Base-by-base conservation (phyloP, 345 rosid species). In the Garcia nutans region DNA sequence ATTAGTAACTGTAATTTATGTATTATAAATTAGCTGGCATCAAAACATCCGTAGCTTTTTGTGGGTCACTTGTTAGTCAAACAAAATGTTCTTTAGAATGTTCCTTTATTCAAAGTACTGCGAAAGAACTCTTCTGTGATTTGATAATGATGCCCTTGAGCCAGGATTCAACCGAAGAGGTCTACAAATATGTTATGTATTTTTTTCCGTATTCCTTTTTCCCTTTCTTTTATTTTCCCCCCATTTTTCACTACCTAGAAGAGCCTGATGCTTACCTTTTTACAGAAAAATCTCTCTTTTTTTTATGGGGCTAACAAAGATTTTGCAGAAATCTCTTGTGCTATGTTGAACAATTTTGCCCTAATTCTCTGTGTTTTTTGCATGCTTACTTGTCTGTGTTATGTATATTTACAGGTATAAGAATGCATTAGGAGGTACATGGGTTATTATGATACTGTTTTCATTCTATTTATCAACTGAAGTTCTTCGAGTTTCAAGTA, bases 361-460 rank as follows among this genome's bases (percentile, higher is more conserved):
- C 41, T 42, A 19, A 10, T 42, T 61, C 16, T 61, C 49, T 10
- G 24, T 22, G 26, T 26, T 2, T 19, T 26, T 10, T 69, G 22
- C 23, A 69, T 16, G 2, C 13, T 49, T 45, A 3, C 49, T 7
- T 54, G 57, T n/a, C 16, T 3, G n/a, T 58, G 28, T 28, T 60
- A 42, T 65, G 5, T 58, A 17, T n/a, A 59, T 76, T 84, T 71
- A 49, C 89, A 96, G 99, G 86, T 96, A 92, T 82, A 91, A 85
- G 80, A 85, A 93, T 81, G 95, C 99, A 75, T 81, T 96, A 78
- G 99, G 99, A 88, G 99, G 99, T 58, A 60, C 86, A 57, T 88
- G 97, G 97, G 95, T 93, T 77, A 97, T 96, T 80, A 75, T 80
- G 77, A 71, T 91, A 33, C 95, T 96, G 68, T 85, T 96, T 77